Conservation (phyloP, 495 filamentous ascomycete species). For the Penicillium lagena region DNA sequence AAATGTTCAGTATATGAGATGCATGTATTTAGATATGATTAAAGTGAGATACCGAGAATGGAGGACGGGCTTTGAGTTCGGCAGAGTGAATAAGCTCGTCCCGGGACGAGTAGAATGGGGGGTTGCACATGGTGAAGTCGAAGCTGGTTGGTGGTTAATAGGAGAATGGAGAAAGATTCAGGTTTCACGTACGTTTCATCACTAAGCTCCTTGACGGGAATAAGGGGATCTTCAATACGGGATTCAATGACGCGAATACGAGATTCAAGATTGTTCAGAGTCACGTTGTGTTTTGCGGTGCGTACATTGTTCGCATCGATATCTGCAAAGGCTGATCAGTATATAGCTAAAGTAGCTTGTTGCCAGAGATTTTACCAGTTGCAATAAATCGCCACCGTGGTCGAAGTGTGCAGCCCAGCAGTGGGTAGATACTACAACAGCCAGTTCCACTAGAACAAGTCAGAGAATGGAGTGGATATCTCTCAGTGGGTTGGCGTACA, state of each 20-base stretch:
- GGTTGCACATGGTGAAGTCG: constrained; percentile 92
- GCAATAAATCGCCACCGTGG: constrained; percentile 66
- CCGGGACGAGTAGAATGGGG: constrained; percentile 80
- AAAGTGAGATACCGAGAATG: constrained; percentile 48
- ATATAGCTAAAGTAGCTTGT: neutral
- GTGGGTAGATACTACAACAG: constrained; percentile 83
- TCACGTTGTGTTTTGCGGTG: constrained; percentile 59
- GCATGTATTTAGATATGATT: neutral
- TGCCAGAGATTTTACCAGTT: constrained; percentile 44
- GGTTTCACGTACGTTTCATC: constrained; percentile 36
- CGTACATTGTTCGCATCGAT: constrained; percentile 66
- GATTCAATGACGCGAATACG: constrained; percentile 61
- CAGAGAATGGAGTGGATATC: constrained; percentile 1
- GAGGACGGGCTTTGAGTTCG: constrained; percentile 55
- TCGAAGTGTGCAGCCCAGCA: constrained; percentile 67
- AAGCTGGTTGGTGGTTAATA: constrained; percentile 33
- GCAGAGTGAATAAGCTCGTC: constrained; percentile 62
- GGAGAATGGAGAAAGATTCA: neutral
- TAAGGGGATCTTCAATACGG: constrained; percentile 41
- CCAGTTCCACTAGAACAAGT: constrained; percentile 61
- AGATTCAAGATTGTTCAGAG: constrained; percentile 53
- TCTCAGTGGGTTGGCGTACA: constrained; percentile 35
- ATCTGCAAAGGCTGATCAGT: constrained; percentile 40
- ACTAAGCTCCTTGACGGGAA: constrained; percentile 47
- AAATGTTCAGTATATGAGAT: neutral